These are phyloP conservation scores for Oxalis stricta DNA, from an alignment of 441 rosid species.

Conservation along the genomic window DNA sequence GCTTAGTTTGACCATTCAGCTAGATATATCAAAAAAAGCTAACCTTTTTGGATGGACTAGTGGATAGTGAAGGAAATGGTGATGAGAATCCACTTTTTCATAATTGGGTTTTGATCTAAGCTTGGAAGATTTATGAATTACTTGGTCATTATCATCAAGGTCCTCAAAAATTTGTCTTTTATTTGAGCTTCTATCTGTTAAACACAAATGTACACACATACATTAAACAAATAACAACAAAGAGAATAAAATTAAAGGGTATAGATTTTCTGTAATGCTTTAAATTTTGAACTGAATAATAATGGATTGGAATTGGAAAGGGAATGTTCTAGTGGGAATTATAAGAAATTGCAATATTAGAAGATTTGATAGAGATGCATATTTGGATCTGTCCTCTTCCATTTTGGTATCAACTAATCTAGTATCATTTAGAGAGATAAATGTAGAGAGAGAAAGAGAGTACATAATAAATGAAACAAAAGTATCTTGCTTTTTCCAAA, in stretches of 20 bases:
- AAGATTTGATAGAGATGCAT: conserved; percentile 15
- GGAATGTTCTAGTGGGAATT: conserved; percentile 10
- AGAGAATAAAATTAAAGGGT: background rate
- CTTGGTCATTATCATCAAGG: conserved; percentile 28
- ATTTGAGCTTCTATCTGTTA: conserved; percentile 22
- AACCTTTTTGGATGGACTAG: conserved; percentile 37
- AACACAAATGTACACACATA: background rate
- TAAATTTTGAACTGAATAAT: no score
- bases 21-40: conserved; percentile 6
- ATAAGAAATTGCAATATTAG: conserved; percentile 25
- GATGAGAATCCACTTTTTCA: conserved; percentile 39
- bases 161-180: conserved; percentile 28
- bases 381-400: conserved; percentile 14
- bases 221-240: background rate
- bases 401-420: conserved; percentile 22
- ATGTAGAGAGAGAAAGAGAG: background rate
- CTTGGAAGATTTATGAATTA: conserved; percentile 6
- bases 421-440: no score
- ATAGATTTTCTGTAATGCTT: no score
- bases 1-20: conserved; percentile 19
- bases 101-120: conserved; percentile 14
- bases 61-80: conserved; percentile 14
- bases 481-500: background rate
- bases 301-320: background rate
- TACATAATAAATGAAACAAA: conserved; percentile 27